Evolutionary conservation across 768 basidiomycete genomes (phyloP).

Genomic region (Hemileccinum impolitum): DNA sequence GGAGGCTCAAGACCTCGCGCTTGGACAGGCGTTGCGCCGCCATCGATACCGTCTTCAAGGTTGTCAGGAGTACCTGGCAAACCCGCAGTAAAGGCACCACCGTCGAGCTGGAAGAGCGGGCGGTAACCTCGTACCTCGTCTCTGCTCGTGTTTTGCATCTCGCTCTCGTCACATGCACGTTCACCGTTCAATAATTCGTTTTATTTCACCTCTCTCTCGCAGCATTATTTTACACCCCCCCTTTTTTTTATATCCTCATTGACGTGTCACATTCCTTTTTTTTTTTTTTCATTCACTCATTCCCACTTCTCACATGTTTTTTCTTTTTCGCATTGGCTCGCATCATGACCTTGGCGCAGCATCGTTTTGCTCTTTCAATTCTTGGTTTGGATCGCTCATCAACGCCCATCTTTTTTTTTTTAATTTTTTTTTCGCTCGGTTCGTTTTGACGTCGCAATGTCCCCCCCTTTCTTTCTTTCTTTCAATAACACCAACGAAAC

Average conservation of each 20-base stretch:
- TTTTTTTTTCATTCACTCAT: not conserved
- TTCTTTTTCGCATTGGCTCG: too few relatives aligned
- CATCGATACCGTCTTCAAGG: constrained; percentile 15
- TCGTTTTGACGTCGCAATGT: too few relatives aligned
- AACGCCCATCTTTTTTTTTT: too few relatives aligned
- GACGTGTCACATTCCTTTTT: not conserved
- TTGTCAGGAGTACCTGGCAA: constrained; percentile 15
- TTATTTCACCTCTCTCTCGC: too few relatives aligned
- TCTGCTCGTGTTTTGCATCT: not conserved
- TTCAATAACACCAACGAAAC: too few relatives aligned
- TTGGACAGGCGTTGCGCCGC: constrained; percentile 22
- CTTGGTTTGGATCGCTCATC: too few relatives aligned
- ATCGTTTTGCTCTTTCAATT: too few relatives aligned
- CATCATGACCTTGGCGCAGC: too few relatives aligned
- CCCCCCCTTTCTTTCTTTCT: too few relatives aligned
- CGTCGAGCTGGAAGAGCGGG: constrained; percentile 58
- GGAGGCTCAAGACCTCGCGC: constrained; percentile 32
- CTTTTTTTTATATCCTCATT: constrained; percentile 12
- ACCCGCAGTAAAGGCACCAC: constrained; percentile 40
- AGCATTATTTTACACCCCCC: constrained; percentile 3
- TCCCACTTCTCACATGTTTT: not conserved
- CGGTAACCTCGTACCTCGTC: constrained; percentile 10
- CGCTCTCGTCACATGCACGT: too few relatives aligned
- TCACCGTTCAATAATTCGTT: too few relatives aligned
- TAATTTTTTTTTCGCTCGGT: too few relatives aligned